Evolutionary conservation across 176 grass and related monocot species (phyloP).

Genomic region (Olyra latifolia): DNA sequence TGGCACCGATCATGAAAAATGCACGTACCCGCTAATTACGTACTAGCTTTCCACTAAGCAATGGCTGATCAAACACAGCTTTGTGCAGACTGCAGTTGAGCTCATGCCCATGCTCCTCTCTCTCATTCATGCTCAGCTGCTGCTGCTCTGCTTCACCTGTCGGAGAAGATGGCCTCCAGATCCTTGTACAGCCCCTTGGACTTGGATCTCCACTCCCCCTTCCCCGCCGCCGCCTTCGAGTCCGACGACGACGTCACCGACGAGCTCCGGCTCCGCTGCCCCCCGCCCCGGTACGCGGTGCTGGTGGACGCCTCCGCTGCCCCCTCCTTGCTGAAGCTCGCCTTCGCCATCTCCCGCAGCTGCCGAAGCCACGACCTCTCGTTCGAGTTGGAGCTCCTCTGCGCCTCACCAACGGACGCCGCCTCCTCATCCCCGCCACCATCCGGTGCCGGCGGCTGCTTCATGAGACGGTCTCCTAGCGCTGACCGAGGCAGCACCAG

Average conservation of each 20-base stretch:
- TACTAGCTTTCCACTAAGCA: too few relatives aligned
- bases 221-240: constrained; percentile 36
- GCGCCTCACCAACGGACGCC: background rate
- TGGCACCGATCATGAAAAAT: too few relatives aligned
- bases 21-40: too few relatives aligned
- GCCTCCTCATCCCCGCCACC: background rate
- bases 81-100: too few relatives aligned
- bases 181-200: constrained; percentile 68
- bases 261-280: constrained; percentile 51
- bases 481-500: constrained; percentile 47
- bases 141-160: constrained; percentile 28
- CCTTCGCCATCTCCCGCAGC: constrained; percentile 84
- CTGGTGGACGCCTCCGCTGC: constrained; percentile 58
- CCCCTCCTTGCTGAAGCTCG: constrained; percentile 78
- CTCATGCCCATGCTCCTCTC: too few relatives aligned
- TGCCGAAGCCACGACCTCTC: constrained; percentile 81
- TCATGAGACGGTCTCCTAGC: constrained; percentile 30
- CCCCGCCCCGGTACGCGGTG: constrained; percentile 33
- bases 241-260: constrained; percentile 49
- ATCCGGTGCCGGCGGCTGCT: constrained; percentile 11
- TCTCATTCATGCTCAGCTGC: too few relatives aligned
- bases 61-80: too few relatives aligned
- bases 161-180: constrained; percentile 80
- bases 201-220: constrained; percentile 45
- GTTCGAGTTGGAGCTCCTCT: constrained; percentile 31